Evolutionary conservation across 495 filamentous ascomycete genomes (phyloP).

Genomic region (Penicillium daleae): DNA sequence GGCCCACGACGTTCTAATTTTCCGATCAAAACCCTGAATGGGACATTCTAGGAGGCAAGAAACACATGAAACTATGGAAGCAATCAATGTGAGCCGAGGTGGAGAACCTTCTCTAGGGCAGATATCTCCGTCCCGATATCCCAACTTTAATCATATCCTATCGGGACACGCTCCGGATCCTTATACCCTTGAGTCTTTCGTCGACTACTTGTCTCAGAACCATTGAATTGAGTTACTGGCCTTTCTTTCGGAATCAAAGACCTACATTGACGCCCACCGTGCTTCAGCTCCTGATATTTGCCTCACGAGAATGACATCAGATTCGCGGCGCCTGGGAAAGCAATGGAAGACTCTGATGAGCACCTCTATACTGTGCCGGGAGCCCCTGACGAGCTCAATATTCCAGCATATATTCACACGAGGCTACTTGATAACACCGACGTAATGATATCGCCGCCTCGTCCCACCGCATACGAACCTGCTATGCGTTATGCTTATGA

Average conservation of each 20-base stretch:
- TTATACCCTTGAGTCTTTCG: conserved; percentile 12
- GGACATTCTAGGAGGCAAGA: not conserved
- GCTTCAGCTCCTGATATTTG: not conserved
- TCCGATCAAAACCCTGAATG: not conserved
- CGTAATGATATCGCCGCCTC: conserved; percentile 1
- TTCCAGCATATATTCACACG: conserved; percentile 8
- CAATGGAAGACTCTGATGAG: conserved; percentile 12
- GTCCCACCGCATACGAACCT: conserved; percentile 4
- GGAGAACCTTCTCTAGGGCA: not conserved
- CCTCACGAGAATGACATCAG: not conserved
- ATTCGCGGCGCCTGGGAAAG: not conserved
- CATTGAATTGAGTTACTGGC: conserved; percentile 11
- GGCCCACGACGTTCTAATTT: not conserved
- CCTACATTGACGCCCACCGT: conserved; percentile 1
- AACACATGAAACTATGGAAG: not conserved
- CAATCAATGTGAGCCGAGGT: not conserved
- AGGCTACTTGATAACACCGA: not conserved
- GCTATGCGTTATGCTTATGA: conserved; percentile 13
- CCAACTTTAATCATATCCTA: not conserved
- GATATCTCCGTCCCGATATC: not conserved
- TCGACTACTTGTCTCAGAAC: conserved; percentile 6
- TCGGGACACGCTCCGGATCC: not conserved
- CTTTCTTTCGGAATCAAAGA: conserved; percentile 6
- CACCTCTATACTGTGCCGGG: conserved; percentile 6
- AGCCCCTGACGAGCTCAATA: conserved; percentile 10